Percentiles rank a stretch among this genome's conserved stretches.
These are phyloP conservation scores for Ambrosiella beaveri DNA, from an alignment of 2,329 filamentous ascomycete genomes.

Conservation along the genomic window DNA sequence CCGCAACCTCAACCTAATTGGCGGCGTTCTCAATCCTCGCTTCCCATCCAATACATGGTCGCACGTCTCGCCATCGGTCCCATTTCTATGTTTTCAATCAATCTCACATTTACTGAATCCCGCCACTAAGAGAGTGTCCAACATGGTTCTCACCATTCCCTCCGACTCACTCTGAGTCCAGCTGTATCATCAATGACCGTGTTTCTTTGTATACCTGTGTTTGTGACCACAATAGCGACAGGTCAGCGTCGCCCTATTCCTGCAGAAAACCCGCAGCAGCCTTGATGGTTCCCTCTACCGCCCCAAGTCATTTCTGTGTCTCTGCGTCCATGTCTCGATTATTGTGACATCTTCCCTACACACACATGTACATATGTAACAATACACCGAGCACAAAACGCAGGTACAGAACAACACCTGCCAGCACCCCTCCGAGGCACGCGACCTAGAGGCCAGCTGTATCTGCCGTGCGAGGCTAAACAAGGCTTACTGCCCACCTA, in stretches of 20 bases:
- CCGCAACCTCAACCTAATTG: neutral
- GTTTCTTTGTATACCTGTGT: too few species aligned
- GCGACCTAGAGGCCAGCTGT: neutral
- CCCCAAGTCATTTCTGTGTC: too few species aligned
- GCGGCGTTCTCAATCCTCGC: neutral
- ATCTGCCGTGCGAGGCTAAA: neutral
- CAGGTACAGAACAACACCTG: neutral
- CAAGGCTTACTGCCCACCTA: neutral
- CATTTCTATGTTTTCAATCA: neutral
- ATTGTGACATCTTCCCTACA: too few species aligned
- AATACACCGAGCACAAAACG: neutral
- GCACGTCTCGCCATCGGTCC: neutral
- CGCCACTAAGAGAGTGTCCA: too few species aligned
- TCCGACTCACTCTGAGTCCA: too few species aligned
- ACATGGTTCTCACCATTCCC: too few species aligned
- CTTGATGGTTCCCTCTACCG: too few species aligned
- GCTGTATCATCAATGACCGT: too few species aligned
- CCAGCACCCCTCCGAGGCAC: neutral
- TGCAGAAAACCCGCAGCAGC: too few species aligned
- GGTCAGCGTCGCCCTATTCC: too few species aligned
- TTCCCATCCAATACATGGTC: neutral
- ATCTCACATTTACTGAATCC: neutral
- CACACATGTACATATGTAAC: neutral
- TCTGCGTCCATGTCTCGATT: too few species aligned
- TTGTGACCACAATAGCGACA: too few species aligned